Base-by-base conservation (phyloP, 768 basidiomycete species). In the Leucocoprinus leucothites region DNA sequence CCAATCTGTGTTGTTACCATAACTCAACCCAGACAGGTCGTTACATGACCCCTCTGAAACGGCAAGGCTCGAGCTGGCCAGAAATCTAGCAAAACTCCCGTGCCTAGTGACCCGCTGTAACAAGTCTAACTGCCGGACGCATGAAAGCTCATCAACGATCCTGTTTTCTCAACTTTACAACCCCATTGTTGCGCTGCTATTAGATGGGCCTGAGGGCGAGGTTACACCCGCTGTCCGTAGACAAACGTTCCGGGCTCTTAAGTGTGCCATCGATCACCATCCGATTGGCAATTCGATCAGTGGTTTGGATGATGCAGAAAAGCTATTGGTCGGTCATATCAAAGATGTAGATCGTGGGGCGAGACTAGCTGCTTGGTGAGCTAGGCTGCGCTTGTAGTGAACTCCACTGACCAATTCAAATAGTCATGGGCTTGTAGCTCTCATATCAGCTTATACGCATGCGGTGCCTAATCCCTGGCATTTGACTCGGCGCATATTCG, bases 311-410 rank as follows among this genome's bases (percentile, higher is more conserved):
- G 40, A 43, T 26, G 40, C 26, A 6, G 48, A 11, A 13, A 40
- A 43, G 19, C 59, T 82, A 5, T 64, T 83, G 7, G 72, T 76
- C 48, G 68, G 67, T 19, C 85, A 83, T 2, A 65, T 88, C 57
- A 71, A 64, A 9, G 79, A 87, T 59, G 67, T 63, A 36, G 79
- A 86, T 58, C 76, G 89, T 53, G 76, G 74, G 40, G 80, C 85
- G 19, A 79, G 89, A 35, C 64, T 91, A 14, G 72, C 75, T 58
- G 86, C 89, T 49, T 90, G 89, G 89, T 91, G 67, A 60, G 81
- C 60, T n/a, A 9, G 26, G 9, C 43, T 26, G 45, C 31, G 31
- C 16, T 38, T 22, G 40, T 2, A n/a, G 31, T 9, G 24, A 25
- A 7, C 11, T 56, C 36, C 38, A 38, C 42, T 58, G 16, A 40